Evolutionary conservation across 768 basidiomycete species (phyloP).

Genomic region (Agaricus sinodeliciosus): DNA sequence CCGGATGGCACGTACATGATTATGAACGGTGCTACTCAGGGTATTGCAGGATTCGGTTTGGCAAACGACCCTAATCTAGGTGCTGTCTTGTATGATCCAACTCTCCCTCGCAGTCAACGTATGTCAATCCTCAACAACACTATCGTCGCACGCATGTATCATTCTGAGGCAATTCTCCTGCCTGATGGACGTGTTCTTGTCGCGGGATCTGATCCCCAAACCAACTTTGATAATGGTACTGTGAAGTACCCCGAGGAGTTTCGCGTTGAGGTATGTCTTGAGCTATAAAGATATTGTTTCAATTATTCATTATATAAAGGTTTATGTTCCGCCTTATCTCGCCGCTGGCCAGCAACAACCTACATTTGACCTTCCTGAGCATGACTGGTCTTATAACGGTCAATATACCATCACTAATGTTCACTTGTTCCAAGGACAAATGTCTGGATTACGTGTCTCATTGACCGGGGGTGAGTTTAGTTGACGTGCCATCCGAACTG

Average conservation of each 20-base stretch:
- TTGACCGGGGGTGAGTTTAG: conserved; percentile 52
- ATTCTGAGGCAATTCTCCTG: conserved; percentile 69
- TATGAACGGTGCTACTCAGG: conserved; percentile 65
- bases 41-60: conserved; percentile 70
- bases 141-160: conserved; percentile 70
- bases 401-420: conserved; percentile 46
- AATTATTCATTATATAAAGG: conserved; percentile 26
- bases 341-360: conserved; percentile 57
- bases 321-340: conserved; percentile 87
- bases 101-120: conserved; percentile 49
- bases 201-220: conserved; percentile 72
- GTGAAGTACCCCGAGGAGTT: conserved; percentile 67
- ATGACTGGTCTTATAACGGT: conserved; percentile 59
- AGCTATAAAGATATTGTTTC: not conserved
- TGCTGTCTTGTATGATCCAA: conserved; percentile 68
- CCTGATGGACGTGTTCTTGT: conserved; percentile 71
- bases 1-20: conserved; percentile 77
- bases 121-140: conserved; percentile 62
- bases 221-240: conserved; percentile 32
- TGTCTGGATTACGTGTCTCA: conserved; percentile 45
- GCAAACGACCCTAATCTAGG: conserved; percentile 54
- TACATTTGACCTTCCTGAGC: conserved; percentile 45
- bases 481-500: not conserved
- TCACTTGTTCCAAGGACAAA: conserved; percentile 36
- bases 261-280: conserved; percentile 41